These are phyloP conservation scores for Myotisia sp. DNA, from an alignment of 2,329 filamentous ascomycete species.

Conservation along the genomic window DNA sequence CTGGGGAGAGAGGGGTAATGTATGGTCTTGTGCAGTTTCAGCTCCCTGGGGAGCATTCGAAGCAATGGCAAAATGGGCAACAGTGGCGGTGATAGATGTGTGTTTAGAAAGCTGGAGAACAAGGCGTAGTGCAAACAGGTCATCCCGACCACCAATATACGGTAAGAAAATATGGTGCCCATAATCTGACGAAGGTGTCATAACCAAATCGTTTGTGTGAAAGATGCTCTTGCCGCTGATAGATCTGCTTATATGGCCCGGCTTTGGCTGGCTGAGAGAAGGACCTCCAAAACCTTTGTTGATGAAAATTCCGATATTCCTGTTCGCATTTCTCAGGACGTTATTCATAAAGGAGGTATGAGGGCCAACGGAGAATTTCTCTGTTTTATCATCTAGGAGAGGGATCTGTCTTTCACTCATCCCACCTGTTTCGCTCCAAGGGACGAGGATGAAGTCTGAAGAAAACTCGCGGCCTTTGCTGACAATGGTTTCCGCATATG, in stretches of 20 bases:
- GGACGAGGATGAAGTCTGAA: constrained; percentile 65
- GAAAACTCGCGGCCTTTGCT: constrained; percentile 54
- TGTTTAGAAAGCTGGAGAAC: constrained; percentile 75
- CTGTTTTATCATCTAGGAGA: constrained; percentile 38
- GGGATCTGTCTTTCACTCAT: constrained; percentile 50
- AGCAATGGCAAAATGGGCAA: constrained; percentile 45
- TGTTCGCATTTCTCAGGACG: constrained; percentile 48
- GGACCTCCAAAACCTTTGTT: constrained; percentile 50
- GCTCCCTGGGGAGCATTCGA: constrained; percentile 6
- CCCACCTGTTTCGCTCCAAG: constrained; percentile 75
- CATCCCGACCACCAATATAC: constrained; percentile 73
- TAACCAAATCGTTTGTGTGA: constrained; percentile 43
- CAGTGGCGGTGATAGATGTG: constrained; percentile 60
- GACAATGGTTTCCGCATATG: constrained; percentile 64
- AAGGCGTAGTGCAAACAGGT: constrained; percentile 62
- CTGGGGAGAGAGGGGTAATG: constrained; percentile 5
- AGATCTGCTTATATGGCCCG: constrained; percentile 30
- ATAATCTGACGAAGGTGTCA: constrained; percentile 48
- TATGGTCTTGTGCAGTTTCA: constrained; percentile 1
- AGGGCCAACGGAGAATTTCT: constrained; percentile 43
- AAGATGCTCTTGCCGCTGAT: constrained; percentile 46
- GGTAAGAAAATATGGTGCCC: constrained; percentile 76
- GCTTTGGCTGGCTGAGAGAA: constrained; percentile 16
- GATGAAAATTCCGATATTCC: constrained; percentile 64
- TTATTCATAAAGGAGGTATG: constrained; percentile 63